Percentiles rank a stretch among this genome's conserved stretches.
These are phyloP conservation scores for Macadamia integrifolia DNA, from an alignment of 164 flowering plant species.

Conservation along the genomic window DNA sequence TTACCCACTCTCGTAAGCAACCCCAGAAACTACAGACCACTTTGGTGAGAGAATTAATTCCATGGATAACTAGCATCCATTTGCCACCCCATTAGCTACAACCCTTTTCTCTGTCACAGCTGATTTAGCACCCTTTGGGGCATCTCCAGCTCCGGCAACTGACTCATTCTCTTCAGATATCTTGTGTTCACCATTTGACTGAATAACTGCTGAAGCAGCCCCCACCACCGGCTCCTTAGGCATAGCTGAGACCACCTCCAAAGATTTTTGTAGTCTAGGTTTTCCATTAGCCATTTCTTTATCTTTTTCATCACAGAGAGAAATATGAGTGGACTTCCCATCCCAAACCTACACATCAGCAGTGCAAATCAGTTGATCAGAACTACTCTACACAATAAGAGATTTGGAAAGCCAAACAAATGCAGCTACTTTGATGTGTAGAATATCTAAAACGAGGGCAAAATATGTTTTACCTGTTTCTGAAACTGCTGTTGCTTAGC, in stretches of 20 bases:
- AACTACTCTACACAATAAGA: not conserved
- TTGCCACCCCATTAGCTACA: constrained; percentile 31
- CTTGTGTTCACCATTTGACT: constrained; percentile 29
- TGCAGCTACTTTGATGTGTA: too few species aligned
- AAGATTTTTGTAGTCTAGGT: constrained; percentile 22
- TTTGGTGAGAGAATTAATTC: not conserved
- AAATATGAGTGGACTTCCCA: constrained; percentile 34
- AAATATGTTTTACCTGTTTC: constrained; percentile 38
- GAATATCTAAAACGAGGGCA: too few species aligned
- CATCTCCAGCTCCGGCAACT: constrained; percentile 31
- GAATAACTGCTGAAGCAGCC: not conserved
- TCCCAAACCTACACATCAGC: constrained; percentile 46
- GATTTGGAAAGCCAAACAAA: too few species aligned
- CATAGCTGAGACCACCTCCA: constrained; percentile 26
- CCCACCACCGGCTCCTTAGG: constrained; percentile 20
- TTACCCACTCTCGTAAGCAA: constrained; percentile 8
- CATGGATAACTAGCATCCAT: constrained; percentile 29
- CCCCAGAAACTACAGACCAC: constrained; percentile 5
- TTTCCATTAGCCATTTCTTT: constrained; percentile 27
- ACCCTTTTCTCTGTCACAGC: constrained; percentile 30
- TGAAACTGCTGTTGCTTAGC: constrained; percentile 47
- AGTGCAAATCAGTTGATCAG: not conserved
- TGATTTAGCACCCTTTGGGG: constrained; percentile 30
- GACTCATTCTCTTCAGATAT: constrained; percentile 27
- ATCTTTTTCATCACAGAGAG: constrained; percentile 30